A percentile compares a stretch with the other conserved stretches of the same genome.
These are phyloP conservation scores for Starmerella vaccinii DNA, from an alignment of 805 yeast genomes.

Conservation along the genomic window DNA sequence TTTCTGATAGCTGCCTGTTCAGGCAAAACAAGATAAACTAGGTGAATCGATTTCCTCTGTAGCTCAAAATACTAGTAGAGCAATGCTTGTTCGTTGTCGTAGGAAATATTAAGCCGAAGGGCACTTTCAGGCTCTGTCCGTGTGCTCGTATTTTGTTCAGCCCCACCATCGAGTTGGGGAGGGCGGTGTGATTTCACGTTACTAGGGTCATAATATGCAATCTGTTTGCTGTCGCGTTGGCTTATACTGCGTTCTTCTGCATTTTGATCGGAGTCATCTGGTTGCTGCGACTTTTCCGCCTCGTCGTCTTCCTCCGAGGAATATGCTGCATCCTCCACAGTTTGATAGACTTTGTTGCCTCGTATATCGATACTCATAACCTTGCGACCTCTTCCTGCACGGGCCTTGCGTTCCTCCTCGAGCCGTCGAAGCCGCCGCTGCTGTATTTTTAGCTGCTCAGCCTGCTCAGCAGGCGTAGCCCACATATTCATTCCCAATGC, in stretches of 20 bases:
- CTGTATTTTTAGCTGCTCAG: slow-evolving; percentile 74
- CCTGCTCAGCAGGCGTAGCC: slow-evolving; percentile 78
- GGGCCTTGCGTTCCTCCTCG: slow-evolving; percentile 46
- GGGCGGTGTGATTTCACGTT: slow-evolving; percentile 4
- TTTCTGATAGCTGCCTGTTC: too few relatives aligned
- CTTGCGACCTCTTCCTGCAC: slow-evolving; percentile 63
- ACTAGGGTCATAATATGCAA: background rate
- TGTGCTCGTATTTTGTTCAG: background rate
- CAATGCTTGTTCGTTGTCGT: slow-evolving; percentile 2
- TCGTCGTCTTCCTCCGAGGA: slow-evolving; percentile 21
- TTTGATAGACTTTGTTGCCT: slow-evolving; percentile 68
- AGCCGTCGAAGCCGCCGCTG: slow-evolving; percentile 61
- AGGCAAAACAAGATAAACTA: too few relatives aligned
- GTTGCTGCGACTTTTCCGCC: background rate
- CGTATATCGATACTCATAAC: slow-evolving; percentile 68
- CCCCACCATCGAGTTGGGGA: background rate
- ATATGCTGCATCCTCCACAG: slow-evolving; percentile 35
- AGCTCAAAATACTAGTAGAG: background rate
- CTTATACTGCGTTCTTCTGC: background rate
- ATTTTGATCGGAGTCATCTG: background rate
- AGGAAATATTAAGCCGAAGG: background rate
- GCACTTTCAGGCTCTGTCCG: background rate
- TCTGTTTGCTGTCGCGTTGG: slow-evolving; percentile 3
- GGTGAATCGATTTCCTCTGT: background rate
- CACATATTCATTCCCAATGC: slow-evolving; percentile 51